These are phyloP conservation scores for Daldinia eschscholtzii DNA, from an alignment of 2,329 filamentous ascomycete species.

Conservation along the genomic window DNA sequence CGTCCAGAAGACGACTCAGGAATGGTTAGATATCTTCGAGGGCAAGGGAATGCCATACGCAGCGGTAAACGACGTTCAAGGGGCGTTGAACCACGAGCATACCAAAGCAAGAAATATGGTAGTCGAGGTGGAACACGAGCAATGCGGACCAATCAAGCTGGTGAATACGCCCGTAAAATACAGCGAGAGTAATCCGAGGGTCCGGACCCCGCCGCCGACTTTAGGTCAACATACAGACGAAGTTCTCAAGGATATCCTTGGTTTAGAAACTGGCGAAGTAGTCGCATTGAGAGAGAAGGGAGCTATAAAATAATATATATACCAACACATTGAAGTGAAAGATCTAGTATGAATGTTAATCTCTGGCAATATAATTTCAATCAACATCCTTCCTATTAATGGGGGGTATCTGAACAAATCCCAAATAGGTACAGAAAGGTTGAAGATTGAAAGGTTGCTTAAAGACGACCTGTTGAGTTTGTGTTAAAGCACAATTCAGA, in stretches of 20 bases:
- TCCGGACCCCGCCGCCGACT: slow-evolving; percentile 83
- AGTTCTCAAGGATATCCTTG: slow-evolving; percentile 74
- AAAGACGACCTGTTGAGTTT: not conserved
- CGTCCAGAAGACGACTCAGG: slow-evolving; percentile 79
- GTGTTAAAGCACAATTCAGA: not conserved
- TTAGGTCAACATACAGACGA: slow-evolving; percentile 90
- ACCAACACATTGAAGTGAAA: not conserved
- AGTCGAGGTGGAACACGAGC: slow-evolving; percentile 83
- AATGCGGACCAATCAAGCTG: slow-evolving; percentile 87
- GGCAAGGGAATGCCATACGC: slow-evolving; percentile 95
- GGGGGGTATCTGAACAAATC: not conserved
- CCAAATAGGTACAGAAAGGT: not conserved
- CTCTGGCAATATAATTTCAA: not conserved
- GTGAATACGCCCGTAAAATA: slow-evolving; percentile 97
- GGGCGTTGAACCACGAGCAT: slow-evolving; percentile 85
- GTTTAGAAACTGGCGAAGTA: slow-evolving; percentile 71
- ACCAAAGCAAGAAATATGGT: slow-evolving; percentile 91
- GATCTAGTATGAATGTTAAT: not conserved
- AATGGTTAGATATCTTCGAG: slow-evolving; percentile 90
- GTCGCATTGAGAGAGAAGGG: slow-evolving; percentile 72
- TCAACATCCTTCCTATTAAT: not conserved
- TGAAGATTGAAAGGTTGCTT: not conserved
- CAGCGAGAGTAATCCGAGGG: slow-evolving; percentile 81
- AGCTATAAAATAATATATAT: slow-evolving; percentile 67
- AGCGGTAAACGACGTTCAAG: slow-evolving; percentile 92